Percentiles rank a stretch among this genome's conserved stretches.
These are phyloP conservation scores for Paecilomyces dactylethromorphus DNA, from an alignment of 2,329 filamentous ascomycete genomes.

Conservation along the genomic window DNA sequence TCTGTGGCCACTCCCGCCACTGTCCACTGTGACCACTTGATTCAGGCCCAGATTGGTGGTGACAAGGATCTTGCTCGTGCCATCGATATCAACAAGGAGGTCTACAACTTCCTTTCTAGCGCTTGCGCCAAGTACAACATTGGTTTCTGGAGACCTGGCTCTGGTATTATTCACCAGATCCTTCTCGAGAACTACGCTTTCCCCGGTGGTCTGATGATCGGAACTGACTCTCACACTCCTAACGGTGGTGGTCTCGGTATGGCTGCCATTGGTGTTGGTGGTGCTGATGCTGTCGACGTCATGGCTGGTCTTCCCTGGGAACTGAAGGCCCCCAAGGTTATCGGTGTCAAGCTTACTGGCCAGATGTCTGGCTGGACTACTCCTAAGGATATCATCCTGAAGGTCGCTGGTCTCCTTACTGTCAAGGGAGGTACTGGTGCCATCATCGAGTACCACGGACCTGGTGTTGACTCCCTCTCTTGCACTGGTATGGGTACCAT, in stretches of 20 bases:
- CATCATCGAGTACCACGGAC: constrained; percentile 55
- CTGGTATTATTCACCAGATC: constrained; percentile 99
- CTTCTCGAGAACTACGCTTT: constrained; percentile 98
- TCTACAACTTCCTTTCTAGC: constrained; percentile 92
- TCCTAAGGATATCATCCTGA: constrained; percentile 95
- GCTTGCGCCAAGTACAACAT: constrained; percentile 99
- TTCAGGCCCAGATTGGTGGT: constrained; percentile 92
- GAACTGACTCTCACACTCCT: constrained; percentile 95
- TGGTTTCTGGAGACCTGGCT: constrained; percentile 98
- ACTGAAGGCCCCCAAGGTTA: constrained; percentile 93
- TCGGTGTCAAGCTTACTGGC: constrained; percentile 93
- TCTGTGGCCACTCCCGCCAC: constrained; percentile 90
- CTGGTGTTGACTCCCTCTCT: constrained; percentile 67
- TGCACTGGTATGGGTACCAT: constrained; percentile 87
- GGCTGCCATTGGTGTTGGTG: constrained; percentile 91
- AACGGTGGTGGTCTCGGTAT: constrained; percentile 96
- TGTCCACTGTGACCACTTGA: constrained; percentile 98
- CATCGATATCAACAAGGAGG: constrained; percentile 94
- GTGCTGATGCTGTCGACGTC: constrained; percentile 96
- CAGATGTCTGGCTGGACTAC: constrained; percentile 83
- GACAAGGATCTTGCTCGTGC: constrained; percentile 89
- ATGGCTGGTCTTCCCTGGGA: constrained; percentile 98
- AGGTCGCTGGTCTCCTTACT: constrained; percentile 92
- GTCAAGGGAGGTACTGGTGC: constrained; percentile 97
- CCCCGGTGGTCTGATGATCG: constrained; percentile 95